A percentile compares a stretch with the other conserved stretches of the same genome.
These are phyloP conservation scores for Dictyostelium brefeldianum DNA, from an alignment of 78 protist genomes.

Conservation along the genomic window DNA sequence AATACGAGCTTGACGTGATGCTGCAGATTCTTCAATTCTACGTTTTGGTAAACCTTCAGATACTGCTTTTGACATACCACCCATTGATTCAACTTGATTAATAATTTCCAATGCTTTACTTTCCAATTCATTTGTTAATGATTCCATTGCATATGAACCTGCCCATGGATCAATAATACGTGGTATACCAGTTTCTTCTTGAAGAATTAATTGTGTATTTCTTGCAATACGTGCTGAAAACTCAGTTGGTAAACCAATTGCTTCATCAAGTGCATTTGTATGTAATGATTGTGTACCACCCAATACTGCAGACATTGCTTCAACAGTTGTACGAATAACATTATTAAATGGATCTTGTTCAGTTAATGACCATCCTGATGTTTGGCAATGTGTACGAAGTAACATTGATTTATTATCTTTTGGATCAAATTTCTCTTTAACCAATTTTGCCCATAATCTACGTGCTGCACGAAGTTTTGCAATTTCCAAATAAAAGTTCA, in stretches of 20 bases:
- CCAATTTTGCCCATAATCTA: constrained; percentile 94
- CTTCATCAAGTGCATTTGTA: constrained; percentile 96
- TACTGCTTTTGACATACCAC: constrained; percentile 97
- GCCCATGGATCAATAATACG: constrained; percentile 97
- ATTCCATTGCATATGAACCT: constrained; percentile 97
- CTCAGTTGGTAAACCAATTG: constrained; percentile 98
- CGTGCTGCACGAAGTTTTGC: constrained; percentile 99
- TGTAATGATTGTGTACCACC: constrained; percentile 98
- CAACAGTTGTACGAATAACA: constrained; percentile 98
- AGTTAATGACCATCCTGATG: constrained; percentile 97
- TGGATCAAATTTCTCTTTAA: constrained; percentile 94
- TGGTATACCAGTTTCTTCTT: constrained; percentile 95
- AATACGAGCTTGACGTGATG: constrained; percentile 95
- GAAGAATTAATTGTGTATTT: constrained; percentile 97
- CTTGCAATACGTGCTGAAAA: constrained; percentile 97
- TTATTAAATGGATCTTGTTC: constrained; percentile 98
- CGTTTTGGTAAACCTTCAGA: constrained; percentile 96
- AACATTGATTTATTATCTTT: constrained; percentile 90
- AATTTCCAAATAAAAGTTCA: constrained; percentile 98
- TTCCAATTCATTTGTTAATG: constrained; percentile 93
- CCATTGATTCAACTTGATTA: constrained; percentile 89
- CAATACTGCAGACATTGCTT: constrained; percentile 98
- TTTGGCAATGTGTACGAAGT: constrained; percentile 99
- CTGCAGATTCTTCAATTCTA: constrained; percentile 97
- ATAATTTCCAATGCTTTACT: constrained; percentile 79